Evolutionary conservation across 192 early-diverging fungal genomes (phyloP).

Genomic region (Funneliformis mosseae): DNA sequence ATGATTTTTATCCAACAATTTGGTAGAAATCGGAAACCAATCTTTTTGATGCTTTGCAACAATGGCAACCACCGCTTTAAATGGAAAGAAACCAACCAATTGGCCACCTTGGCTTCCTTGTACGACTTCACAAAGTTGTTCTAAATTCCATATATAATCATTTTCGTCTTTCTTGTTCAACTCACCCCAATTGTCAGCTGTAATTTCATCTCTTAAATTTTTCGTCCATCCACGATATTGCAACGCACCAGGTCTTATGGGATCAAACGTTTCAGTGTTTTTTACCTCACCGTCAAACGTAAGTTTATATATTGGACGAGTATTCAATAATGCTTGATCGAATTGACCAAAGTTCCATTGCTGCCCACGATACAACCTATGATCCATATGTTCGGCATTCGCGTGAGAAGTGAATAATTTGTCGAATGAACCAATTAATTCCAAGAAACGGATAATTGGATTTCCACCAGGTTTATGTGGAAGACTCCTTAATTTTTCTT

Average conservation of each 20-base stretch:
- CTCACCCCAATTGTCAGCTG: not conserved
- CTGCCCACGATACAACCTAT: not conserved
- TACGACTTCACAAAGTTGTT: not conserved
- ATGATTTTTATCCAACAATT: not conserved
- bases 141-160: not conserved
- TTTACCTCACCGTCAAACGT: not conserved
- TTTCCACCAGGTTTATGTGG: not conserved
- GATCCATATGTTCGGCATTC: not conserved
- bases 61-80: not conserved
- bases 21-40: not conserved
- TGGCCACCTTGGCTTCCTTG: not conserved
- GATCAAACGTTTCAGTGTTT: not conserved
- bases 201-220: not conserved
- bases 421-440: not conserved
- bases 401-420: not conserved
- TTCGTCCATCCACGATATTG: not conserved
- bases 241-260: not conserved
- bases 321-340: not conserved
- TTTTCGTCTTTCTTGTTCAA: not conserved
- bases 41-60: not conserved
- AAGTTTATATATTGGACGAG: not conserved
- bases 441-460: not conserved
- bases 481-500: not conserved
- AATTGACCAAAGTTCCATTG: conserved; percentile 7
- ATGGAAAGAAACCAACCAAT: not conserved